Base-by-base conservation (phyloP, 371 early-diverging fungal genomes). In the Lichtheimia ramosa region DNA sequence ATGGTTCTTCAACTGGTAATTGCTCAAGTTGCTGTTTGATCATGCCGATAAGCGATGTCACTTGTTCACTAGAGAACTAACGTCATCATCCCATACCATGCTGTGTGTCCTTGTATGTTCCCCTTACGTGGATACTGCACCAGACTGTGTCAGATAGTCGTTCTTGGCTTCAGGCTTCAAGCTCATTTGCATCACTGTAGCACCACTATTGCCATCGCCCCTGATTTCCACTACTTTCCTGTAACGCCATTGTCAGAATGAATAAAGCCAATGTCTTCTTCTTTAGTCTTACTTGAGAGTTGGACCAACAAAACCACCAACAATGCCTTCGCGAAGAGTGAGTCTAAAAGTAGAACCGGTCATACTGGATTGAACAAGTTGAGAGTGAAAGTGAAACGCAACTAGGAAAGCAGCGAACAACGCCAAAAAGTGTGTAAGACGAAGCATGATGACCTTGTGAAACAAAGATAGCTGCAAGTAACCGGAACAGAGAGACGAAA, bases 241-340 rank as follows among this genome's bases (percentile, higher is more conserved):
- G 48, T 5, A 46, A 41, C 34, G 7, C 25, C 23, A 16, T 55
- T 2, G 55, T 13, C 41, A 34, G 10, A 53, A 59, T 15, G 41
- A 40, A 34, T 27, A 46, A 12, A 24, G 5, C 12, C 13, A 23
- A n/a, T n/a, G n/a, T n/a, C n/a, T n/a, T n/a, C n/a, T n/a, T 12
- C 21, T 42, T 12, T 42, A 52, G 20, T n/a, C 71, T 68, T 73
- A 80, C 81, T 63, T 73, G 21, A 70, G 21, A 25, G 66, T 68
- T 20, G 75, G 75, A 2, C 69, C 71, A 34, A 63, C 75, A 54
- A 81, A 73, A 6, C 81, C 81, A 48, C 77, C 77, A 12, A 62
- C 62, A 34, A 81, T 75, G 25, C 77, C 81, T 61, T 81, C 69
- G 48, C 72, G 64, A 51, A 77, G 67, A 56, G 69, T 54, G 39